A percentile compares a stretch with the other conserved stretches of the same genome.
These are phyloP conservation scores for Mycosphaerella sp. DNA, from an alignment of 2,329 filamentous ascomycete genomes.

Conservation along the genomic window DNA sequence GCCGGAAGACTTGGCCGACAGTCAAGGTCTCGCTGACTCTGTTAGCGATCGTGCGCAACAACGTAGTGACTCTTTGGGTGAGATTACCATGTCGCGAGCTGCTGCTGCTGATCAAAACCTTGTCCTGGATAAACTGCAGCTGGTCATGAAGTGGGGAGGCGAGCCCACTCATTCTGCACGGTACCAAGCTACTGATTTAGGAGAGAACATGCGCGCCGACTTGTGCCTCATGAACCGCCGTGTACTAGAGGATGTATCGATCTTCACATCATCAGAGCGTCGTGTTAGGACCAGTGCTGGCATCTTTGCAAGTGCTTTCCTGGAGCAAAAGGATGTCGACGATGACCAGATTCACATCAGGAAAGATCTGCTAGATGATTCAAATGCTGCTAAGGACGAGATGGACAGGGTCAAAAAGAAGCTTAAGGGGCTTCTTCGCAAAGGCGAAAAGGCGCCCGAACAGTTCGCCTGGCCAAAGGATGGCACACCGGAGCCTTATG, in stretches of 20 bases:
- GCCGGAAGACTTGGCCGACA: constrained; percentile 19
- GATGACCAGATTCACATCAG: constrained; percentile 83
- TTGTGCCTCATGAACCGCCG: constrained; percentile 87
- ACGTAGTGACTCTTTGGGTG: constrained; percentile 78
- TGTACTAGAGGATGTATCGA: constrained; percentile 82
- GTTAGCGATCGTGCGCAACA: constrained; percentile 46
- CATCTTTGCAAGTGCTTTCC: constrained; percentile 86
- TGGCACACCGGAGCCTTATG: constrained; percentile 87
- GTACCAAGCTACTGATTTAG: constrained; percentile 92
- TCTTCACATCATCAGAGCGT: constrained; percentile 93
- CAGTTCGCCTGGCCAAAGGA: constrained; percentile 96
- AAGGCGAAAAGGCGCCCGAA: constrained; percentile 86
- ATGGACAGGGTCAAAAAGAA: constrained; percentile 99
- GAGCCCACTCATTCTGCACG: constrained; percentile 96
- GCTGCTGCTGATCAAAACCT: constrained; percentile 89
- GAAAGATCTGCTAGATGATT: constrained; percentile 93
- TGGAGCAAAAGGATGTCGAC: constrained; percentile 77
- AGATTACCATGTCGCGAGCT: constrained; percentile 86
- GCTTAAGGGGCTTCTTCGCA: constrained; percentile 82
- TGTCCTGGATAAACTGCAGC: constrained; percentile 88
- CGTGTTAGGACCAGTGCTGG: constrained; percentile 93
- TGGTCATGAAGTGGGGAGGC: constrained; percentile 98
- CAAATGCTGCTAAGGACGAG: constrained; percentile 95
- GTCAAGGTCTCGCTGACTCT: constrained; percentile 30
- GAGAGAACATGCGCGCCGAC: constrained; percentile 93